These are phyloP conservation scores for Mollisiaceae sp. DNA, from an alignment of 2,329 filamentous ascomycete genomes.

Conservation along the genomic window DNA sequence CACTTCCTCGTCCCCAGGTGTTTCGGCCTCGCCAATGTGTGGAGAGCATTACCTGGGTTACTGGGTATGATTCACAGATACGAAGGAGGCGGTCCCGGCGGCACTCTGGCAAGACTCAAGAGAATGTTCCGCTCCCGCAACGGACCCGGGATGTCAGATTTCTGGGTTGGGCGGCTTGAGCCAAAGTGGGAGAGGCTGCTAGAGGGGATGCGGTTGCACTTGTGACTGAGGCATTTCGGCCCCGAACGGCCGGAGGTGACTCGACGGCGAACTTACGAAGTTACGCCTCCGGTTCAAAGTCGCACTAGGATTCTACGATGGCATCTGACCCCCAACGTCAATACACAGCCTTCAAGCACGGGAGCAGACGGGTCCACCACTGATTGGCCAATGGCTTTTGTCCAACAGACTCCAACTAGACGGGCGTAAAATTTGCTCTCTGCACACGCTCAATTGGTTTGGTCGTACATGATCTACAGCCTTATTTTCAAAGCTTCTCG, in stretches of 20 bases:
- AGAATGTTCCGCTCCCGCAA: slow-evolving; percentile 1
- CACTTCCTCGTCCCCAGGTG: background rate
- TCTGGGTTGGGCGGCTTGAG: background rate
- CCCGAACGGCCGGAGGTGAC: slow-evolving; percentile 12
- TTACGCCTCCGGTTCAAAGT: slow-evolving; percentile 16
- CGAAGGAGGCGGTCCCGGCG: slow-evolving; percentile 16
- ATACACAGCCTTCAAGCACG: background rate
- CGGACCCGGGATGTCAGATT: background rate
- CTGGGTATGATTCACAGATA: slow-evolving; percentile 22
- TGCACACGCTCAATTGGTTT: background rate
- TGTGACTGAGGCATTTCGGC: slow-evolving; percentile 29
- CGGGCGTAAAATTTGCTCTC: slow-evolving; percentile 7
- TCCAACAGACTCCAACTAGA: background rate
- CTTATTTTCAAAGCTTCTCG: slow-evolving; percentile 19
- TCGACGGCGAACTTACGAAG: slow-evolving; percentile 6
- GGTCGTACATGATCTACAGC: slow-evolving; percentile 24
- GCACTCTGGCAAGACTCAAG: slow-evolving; percentile 13
- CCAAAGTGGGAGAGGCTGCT: background rate
- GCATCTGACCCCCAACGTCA: slow-evolving; percentile 18
- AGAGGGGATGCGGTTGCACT: background rate
- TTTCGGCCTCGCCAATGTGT: background rate
- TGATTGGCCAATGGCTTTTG: slow-evolving; percentile 3
- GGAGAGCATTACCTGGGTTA: no score
- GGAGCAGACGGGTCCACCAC: background rate
- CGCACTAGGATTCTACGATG: background rate